Evolutionary conservation across 805 yeast species (phyloP), one percentile per base, ranked within the genome.

Genomic region (Cyberlindnera lachancei): DNA sequence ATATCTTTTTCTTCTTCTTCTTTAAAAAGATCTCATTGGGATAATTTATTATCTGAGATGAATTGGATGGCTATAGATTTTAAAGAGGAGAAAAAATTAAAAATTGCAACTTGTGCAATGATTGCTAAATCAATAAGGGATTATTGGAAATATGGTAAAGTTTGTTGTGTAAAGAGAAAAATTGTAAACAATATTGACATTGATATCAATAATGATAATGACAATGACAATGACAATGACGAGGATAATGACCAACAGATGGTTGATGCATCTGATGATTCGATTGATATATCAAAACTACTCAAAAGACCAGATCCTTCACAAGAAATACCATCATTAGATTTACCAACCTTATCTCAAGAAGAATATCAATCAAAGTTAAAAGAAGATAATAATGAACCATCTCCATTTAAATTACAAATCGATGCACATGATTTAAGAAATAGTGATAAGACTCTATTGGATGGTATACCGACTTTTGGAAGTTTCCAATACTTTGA

Each of bases 31-130:
- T 61, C 75, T 4, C 88, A 83, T 42, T 75, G 94, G 85, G 90
- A 81, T 45, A 58, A 68, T 36, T 41, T 90, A 16, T 41, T 92
- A 5, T 73, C 74, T 16, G 98, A 92, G 53, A 82, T 76, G 50
- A 73, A 73, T 38, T 86, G 96, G 94, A 68, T 87, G 75, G 73
- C 86, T 6, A 65, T 71, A 2, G 95, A 87, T 48, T 76, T 79
- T 45, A 72, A 68, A 34, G 94, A 87, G 51, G 76, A 72, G 23
- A 53, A 75, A 14, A 79, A 83, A 49, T 73, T 68, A 50, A 85
- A 80, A 51, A 61, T 75, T 37, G 83, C 86, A 1, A 70, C 79
- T 34, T 81, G 92, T 51, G 68, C 73, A 9, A 63, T 67, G 27
- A 59, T 88, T 20, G 81, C 96, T 0, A 78, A 74, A 37, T 81